These are phyloP conservation scores for Purshia tridentata DNA, from an alignment of 306 rosid species.

Conservation along the genomic window DNA sequence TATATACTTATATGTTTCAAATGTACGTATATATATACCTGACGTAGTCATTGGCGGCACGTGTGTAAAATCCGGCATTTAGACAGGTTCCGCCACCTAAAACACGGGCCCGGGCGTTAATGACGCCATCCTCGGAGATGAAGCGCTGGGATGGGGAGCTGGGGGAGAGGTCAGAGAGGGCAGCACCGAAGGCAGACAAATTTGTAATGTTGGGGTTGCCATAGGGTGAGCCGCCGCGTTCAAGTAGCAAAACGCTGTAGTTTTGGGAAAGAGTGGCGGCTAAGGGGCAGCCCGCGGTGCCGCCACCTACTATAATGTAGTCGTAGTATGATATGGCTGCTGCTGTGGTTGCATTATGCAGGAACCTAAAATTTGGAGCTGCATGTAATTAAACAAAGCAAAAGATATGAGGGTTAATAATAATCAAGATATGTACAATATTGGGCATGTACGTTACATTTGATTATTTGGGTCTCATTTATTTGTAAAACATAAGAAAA, in stretches of 20 bases:
- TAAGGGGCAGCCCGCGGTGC: slow-evolving; percentile 82
- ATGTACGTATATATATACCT: slow-evolving; percentile 23
- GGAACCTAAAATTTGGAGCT: slow-evolving; percentile 52
- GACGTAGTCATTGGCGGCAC: slow-evolving; percentile 48
- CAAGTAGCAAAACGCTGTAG: slow-evolving; percentile 63
- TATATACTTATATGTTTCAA: neutral
- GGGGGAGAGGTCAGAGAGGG: slow-evolving; percentile 58
- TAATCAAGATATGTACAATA: too few species aligned
- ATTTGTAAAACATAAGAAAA: too few species aligned
- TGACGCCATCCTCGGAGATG: slow-evolving; percentile 77
- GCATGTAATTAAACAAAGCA: neutral
- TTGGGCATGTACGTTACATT: too few species aligned
- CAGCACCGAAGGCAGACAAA: slow-evolving; percentile 52
- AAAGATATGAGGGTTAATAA: neutral
- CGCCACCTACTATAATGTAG: slow-evolving; percentile 79
- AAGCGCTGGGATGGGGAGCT: slow-evolving; percentile 79
- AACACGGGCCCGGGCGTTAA: slow-evolving; percentile 69
- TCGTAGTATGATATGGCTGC: slow-evolving; percentile 51
- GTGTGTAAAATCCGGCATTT: slow-evolving; percentile 79
- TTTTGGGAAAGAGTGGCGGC: slow-evolving; percentile 75
- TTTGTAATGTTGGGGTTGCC: slow-evolving; percentile 67
- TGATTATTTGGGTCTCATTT: too few species aligned
- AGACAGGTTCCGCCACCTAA: slow-evolving; percentile 75
- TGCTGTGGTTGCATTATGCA: slow-evolving; percentile 55
- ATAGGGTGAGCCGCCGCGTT: slow-evolving; percentile 79